A percentile compares a stretch with the other conserved stretches of the same genome.
These are phyloP conservation scores for Echeveria elegans DNA, from an alignment of 164 flowering plant species.

Conservation along the genomic window DNA sequence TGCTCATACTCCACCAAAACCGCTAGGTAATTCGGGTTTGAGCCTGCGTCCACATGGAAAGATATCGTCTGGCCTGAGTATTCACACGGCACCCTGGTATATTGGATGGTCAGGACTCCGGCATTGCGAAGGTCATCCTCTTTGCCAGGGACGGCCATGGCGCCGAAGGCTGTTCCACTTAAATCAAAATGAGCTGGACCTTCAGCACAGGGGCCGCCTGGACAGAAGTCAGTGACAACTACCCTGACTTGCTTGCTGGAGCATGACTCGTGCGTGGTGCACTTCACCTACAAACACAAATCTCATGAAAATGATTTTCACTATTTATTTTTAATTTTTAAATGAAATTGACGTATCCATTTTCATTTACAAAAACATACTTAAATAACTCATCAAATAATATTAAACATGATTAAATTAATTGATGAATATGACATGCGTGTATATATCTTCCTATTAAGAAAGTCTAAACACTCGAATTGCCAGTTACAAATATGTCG, in stretches of 20 bases:
- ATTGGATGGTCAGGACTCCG: constrained; percentile 17
- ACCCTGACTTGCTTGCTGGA: constrained; percentile 25
- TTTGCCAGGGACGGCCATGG: constrained; percentile 17
- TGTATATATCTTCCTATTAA: too few relatives aligned
- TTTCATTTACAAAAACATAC: too few relatives aligned
- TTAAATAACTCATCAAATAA: too few relatives aligned
- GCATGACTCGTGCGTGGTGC: constrained; percentile 21
- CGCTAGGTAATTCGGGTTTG: constrained; percentile 44
- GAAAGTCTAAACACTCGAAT: too few relatives aligned
- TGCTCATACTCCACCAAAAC: constrained; percentile 36
- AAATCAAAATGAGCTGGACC: constrained; percentile 25
- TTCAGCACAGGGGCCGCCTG: constrained; percentile 22
- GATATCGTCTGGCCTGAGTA: constrained; percentile 28
- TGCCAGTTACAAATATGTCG: too few relatives aligned
- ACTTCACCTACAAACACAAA: constrained; percentile 21
- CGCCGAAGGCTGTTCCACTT: constrained; percentile 18
- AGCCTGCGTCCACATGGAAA: constrained; percentile 50
- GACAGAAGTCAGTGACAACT: constrained; percentile 26
- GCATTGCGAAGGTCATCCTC: constrained; percentile 17
- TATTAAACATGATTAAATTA: too few relatives aligned
- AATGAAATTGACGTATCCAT: too few relatives aligned
- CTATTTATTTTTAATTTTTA: too few relatives aligned
- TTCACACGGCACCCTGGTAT: constrained; percentile 35
- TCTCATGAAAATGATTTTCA: too few relatives aligned
- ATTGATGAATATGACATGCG: too few relatives aligned